Conservation (phyloP, 495 filamentous ascomycete genomes). For the Physcia stellaris region DNA sequence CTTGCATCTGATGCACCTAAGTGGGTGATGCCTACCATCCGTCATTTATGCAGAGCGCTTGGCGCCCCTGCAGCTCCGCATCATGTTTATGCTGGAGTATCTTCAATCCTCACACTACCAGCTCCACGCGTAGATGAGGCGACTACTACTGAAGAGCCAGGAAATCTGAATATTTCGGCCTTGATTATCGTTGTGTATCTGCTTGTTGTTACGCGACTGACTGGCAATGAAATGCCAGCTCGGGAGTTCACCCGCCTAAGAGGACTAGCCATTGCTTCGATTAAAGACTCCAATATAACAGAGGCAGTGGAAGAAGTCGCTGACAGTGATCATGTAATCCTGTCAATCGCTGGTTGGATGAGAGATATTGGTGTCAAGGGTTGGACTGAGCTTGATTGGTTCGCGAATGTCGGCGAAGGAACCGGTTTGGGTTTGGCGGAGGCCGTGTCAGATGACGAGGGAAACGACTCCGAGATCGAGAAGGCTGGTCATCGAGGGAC, state of each 20-base stretch:
- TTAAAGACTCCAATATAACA: slow-evolving; percentile 26
- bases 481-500: slow-evolving; percentile 6
- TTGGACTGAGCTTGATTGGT: slow-evolving; percentile 63
- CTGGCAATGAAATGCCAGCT: slow-evolving; percentile 21
- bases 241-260: slow-evolving; percentile 27
- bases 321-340: slow-evolving; percentile 32
- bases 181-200: slow-evolving; percentile 59
- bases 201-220: slow-evolving; percentile 35
- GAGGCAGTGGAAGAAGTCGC: slow-evolving; percentile 20
- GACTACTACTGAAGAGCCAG: not conserved
- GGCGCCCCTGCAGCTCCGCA: slow-evolving; percentile 41
- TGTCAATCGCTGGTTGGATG: slow-evolving; percentile 49
- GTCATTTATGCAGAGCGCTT: slow-evolving; percentile 51
- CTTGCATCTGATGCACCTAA: slow-evolving; percentile 33
- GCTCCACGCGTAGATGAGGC: slow-evolving; percentile 4
- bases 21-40: slow-evolving; percentile 54
- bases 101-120: slow-evolving; percentile 20
- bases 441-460: slow-evolving; percentile 22
- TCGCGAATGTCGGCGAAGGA: slow-evolving; percentile 36
- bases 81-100: slow-evolving; percentile 52
- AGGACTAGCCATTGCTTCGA: slow-evolving; percentile 23
- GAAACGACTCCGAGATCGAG: slow-evolving; percentile 4
- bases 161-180: slow-evolving; percentile 21
- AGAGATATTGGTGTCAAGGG: slow-evolving; percentile 37
- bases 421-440: slow-evolving; percentile 18